Evolutionary conservation across 1,284 basidiomycete genomes (phyloP), one percentile per base, ranked within the genome.

Genomic region (Ceraceosorus guamensis): DNA sequence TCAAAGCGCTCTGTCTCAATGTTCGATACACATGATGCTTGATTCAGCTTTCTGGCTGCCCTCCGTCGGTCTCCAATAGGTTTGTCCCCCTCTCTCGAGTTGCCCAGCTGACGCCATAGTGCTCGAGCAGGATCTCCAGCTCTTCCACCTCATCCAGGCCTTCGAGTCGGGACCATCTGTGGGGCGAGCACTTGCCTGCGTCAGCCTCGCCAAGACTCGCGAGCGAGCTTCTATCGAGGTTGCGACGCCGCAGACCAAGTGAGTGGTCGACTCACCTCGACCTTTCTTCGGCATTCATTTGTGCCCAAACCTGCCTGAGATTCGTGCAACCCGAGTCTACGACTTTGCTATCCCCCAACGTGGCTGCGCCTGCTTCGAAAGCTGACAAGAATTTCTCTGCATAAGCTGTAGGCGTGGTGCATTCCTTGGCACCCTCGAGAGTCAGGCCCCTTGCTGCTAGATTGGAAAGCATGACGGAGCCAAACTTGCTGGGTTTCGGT

Each of bases 131-230:
- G 63, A 76, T 68, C 44, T 76, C 71, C 8, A 76, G 62, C 60
- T 76, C 73, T 52, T 76, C 73, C 4, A 76, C 62, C 48, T 76
- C 73, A 49, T 76, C 73, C 32, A 76, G 63, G 3, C 66, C 67
- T 53, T 76, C 71, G 4, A 75, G 46, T 13, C 66, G 13, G 6
- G 51, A 52, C 10, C 43, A 4, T 34, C 51, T 50, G 8, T 8
- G 44, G 44, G 10, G 41, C 13, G n/a, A 13, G 41, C 13, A 13
- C 13, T 44, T 44, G 13, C n/a, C 13, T 13, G 41, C n/a, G n/a
- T 44, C 41, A 13, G 41, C n/a, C 13, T 13, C n/a, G 41, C 41
- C n/a, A 13, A 13, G 41, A 13, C 13, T n/a, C 13, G 13, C n/a
- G 13, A 44, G 41, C 41, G n/a, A 14, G 41, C 13, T 44, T 44